These are phyloP conservation scores for Silene uniflora DNA, from an alignment of 148 eudicot species.

Conservation along the genomic window DNA sequence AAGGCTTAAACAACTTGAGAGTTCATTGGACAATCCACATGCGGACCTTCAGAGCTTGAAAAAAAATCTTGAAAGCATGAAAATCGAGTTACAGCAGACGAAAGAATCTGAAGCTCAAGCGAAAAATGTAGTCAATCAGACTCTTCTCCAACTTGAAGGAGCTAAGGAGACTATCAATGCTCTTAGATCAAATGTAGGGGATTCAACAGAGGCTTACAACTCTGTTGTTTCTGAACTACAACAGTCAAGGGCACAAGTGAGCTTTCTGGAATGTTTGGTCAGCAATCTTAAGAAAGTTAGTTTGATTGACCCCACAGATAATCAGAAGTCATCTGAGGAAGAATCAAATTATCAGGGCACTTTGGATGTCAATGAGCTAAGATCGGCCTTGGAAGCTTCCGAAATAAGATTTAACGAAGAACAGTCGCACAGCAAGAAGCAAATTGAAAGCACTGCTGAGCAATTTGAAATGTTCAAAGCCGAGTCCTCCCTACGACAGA, in stretches of 20 bases:
- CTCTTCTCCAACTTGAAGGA: constrained; percentile 61
- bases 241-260: constrained; percentile 47
- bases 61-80: too few species aligned
- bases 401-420: constrained; percentile 62
- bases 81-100: too few species aligned
- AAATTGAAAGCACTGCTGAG: constrained; percentile 41
- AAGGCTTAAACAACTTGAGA: too few species aligned
- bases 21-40: too few species aligned
- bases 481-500: constrained; percentile 44
- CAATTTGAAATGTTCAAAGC: constrained; percentile 38
- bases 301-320: background rate
- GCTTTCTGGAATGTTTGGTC: constrained; percentile 50
- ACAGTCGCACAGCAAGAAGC: constrained; percentile 29
- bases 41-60: too few species aligned
- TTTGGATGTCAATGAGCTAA: constrained; percentile 42
- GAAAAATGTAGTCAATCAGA: constrained; percentile 38
- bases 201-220: constrained; percentile 38
- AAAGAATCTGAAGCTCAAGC: too few species aligned
- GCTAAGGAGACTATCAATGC: constrained; percentile 59
- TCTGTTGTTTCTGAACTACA: constrained; percentile 47
- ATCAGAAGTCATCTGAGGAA: constrained; percentile 16
- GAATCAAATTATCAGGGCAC: background rate
- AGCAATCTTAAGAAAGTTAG: constrained; percentile 15
- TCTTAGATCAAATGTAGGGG: constrained; percentile 45
- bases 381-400: constrained; percentile 50